Base-by-base conservation (phyloP, 2,329 filamentous ascomycete genomes). In the Fonsecaea monophora region DNA sequence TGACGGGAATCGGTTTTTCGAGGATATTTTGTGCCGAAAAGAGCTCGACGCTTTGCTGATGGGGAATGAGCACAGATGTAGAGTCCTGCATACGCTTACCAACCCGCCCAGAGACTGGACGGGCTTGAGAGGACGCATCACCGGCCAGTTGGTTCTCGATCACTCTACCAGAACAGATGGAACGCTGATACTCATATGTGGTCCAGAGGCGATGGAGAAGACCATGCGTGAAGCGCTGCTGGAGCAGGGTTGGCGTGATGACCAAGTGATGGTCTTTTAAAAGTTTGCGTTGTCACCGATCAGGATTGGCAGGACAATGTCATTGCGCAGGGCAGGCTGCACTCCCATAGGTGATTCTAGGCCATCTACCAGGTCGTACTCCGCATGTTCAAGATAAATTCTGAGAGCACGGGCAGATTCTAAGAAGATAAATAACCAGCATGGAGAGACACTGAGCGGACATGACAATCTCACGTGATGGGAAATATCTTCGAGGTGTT, bases 1-100 rank as follows among this genome's bases (percentile, higher is more conserved):
- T 0, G 85, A 96, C 73, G 92, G 92, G 0, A 97, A 97, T 73
- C 82, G 92, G 12, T 75, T 83, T 6, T 86, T 92, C 61, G 88
- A 90, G 69, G 94, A 97, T 75, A 96, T 97, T n/a, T 82, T 97
- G 0, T 93, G 91, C 74, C 86, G 85, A 67, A 79, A 83, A 1
- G 91, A 96, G 65, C 82, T 97, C 2, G 92, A 96, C 74, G 75
- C 66, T 0, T 83, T 93, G 73, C 84, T 83, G 0, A 77, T 72
- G 2, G 80, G 79, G 0, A 87, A 89, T 61, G 76, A 78, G 21
- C 81, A 85, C 3, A 84, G 84, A 72, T 92, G 87, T 70, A 85
- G 83, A 64, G 75, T 96, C 12, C 72, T 92, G 5, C 87, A 96
- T 76, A 89, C 89, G 0, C 83, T 97, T 34, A 90, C 87, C 1